These are phyloP conservation scores for Xenoacremonium recifei DNA, from an alignment of 2,329 filamentous ascomycete species.

Conservation along the genomic window DNA sequence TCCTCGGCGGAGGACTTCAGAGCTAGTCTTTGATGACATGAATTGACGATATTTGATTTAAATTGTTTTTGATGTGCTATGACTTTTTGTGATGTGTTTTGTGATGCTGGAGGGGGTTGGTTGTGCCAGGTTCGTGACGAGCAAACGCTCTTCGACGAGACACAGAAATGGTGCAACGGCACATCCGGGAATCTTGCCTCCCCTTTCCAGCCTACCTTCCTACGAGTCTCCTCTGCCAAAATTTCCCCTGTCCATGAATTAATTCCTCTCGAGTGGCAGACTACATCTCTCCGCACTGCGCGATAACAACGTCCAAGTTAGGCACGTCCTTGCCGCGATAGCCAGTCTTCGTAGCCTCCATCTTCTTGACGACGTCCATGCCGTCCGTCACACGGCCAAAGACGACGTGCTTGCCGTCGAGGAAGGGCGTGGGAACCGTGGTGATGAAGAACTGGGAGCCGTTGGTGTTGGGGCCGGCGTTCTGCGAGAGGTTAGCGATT, in stretches of 20 bases:
- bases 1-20: conserved; percentile 10
- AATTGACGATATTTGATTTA: too few species aligned
- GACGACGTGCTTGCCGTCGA: conserved; percentile 92
- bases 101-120: too few species aligned
- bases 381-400: conserved; percentile 89
- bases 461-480: conserved; percentile 88
- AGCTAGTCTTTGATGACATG: conserved; percentile 9
- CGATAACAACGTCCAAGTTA: conserved; percentile 78
- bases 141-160: too few species aligned
- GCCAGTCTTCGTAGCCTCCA: conserved; percentile 86
- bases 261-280: too few species aligned
- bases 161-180: too few species aligned
- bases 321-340: conserved; percentile 74
- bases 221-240: too few species aligned
- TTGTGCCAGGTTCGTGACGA: neutral
- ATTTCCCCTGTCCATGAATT: too few species aligned
- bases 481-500: too few species aligned
- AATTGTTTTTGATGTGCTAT: too few species aligned
- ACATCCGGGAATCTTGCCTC: too few species aligned
- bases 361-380: conserved; percentile 87
- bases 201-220: neutral
- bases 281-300: conserved; percentile 94
- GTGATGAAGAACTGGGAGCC: conserved; percentile 98
- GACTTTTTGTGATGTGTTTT: neutral
- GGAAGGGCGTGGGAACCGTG: conserved; percentile 78